Evolutionary conservation across 2,329 filamentous ascomycete genomes (phyloP), one percentile per base, ranked within the genome.

Genomic region (Aspergillus pseudoglaucus): DNA sequence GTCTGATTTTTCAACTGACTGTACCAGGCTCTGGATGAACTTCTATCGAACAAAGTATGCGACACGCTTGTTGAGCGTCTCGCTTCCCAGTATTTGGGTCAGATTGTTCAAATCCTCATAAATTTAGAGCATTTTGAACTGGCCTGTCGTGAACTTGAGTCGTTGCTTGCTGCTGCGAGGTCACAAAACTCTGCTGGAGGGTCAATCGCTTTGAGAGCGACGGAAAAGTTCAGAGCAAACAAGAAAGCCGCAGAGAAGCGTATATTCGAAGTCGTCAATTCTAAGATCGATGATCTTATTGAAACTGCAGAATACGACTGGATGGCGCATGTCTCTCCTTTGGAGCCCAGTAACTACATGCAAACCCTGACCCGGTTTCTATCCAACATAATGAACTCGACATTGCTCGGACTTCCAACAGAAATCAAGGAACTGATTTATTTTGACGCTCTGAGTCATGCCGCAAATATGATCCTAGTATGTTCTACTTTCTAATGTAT

Each of bases 341-440:
- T 75, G 0, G 87, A 93, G 59, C 88, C 90, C 1, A 93, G 87
- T 66, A 90, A 85, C 57, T 98, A 98, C 70, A 95, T 98, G 83
- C 86, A 93, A 64, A 95, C 93, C 4, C 74, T 98, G 52, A 98
- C 91, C 0, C 82, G 85, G 10, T 98, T 97, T 65, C 76, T 98
- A 17, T 88, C 86, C 25, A 95, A 95, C 65, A 97, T 96, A 64
- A 97, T 97, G 90, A 90, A 85, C 63, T 93, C 88, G 1, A 95
- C 94, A 0, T 78, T 98, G 4, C 79, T 98, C 2, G 91, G 90
- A 1, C 75, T 98, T n/a, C 93, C 94, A 0, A 84, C 89, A 25
- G 88, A 95, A 61, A 96, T 98, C 69, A 97, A 97, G 65, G 90
- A 95, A 65, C 82, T 96, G 47, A 95, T 98, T 59, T 97, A 98